Conservation (phyloP, 2,329 filamentous ascomycete genomes). For the Exophiala alcalophila region DNA sequence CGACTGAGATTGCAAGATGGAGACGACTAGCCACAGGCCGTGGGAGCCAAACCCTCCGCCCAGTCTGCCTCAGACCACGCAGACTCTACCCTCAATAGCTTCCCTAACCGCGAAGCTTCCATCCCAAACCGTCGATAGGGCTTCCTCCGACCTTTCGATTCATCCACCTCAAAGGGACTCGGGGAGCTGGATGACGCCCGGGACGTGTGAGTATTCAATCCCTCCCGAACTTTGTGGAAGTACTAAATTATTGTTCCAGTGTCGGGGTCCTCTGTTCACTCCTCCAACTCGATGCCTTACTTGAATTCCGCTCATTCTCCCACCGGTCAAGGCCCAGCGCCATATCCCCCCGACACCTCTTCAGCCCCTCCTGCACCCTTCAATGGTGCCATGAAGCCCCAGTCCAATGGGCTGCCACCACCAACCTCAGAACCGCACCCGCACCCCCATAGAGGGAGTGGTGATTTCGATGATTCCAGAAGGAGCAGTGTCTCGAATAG, state of each 20-base stretch:
- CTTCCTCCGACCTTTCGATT: conserved; percentile 42
- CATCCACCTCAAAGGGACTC: conserved; percentile 54
- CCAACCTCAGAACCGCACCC: conserved; percentile 54
- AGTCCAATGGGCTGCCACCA: conserved; percentile 51
- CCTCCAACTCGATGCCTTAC: conserved; percentile 45
- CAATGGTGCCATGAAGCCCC: conserved; percentile 39
- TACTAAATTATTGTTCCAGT: conserved; percentile 20
- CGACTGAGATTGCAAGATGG: conserved; percentile 34
- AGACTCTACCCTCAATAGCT: conserved; percentile 48
- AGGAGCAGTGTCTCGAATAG: conserved; percentile 51
- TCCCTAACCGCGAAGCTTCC: conserved; percentile 47
- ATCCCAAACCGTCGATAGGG: conserved; percentile 39
- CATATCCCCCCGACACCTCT: conserved; percentile 41
- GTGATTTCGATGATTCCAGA: conserved; percentile 46
- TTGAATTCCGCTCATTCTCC: conserved; percentile 47
- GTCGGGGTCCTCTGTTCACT: conserved; percentile 49
- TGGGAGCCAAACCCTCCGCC: conserved; percentile 44
- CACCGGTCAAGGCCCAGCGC: conserved; percentile 42
- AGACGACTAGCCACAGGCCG: conserved; percentile 41
- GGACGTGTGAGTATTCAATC: conserved; percentile 48
- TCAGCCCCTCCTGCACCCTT: conserved; percentile 41
- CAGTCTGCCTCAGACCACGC: conserved; percentile 36
- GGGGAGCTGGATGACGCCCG: conserved; percentile 59
- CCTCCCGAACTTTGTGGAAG: conserved; percentile 28
- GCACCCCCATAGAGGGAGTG: conserved; percentile 43